Evolutionary conservation across 2,329 filamentous ascomycete genomes (phyloP).

Genomic region (Cytospora mali): DNA sequence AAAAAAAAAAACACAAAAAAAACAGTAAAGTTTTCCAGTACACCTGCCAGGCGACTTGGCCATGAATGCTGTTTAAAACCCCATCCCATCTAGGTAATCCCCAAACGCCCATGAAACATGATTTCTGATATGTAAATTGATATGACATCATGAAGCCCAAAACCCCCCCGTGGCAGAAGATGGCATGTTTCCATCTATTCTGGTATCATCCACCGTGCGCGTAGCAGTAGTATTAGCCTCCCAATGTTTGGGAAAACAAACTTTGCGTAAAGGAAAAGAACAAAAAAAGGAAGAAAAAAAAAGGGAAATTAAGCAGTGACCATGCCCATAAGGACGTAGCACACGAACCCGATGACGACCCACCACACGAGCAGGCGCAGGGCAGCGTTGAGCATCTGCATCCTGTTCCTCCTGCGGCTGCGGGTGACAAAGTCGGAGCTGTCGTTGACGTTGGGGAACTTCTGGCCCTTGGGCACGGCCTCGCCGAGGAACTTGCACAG

Average conservation of each 20-base stretch:
- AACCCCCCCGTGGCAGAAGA: neutral
- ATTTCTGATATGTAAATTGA: neutral
- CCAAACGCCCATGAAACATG: neutral
- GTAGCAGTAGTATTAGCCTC: too few species aligned
- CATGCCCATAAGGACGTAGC: conserved; percentile 29
- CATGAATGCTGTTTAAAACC: neutral
- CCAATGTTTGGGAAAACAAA: too few species aligned
- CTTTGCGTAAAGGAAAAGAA: too few species aligned
- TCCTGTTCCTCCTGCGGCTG: conserved; percentile 31
- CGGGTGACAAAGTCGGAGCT: conserved; percentile 31
- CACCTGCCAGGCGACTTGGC: neutral
- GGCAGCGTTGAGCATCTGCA: conserved; percentile 32
- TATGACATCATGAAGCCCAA: neutral
- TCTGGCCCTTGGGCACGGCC: conserved; percentile 28
- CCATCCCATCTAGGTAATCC: neutral
- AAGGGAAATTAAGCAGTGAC: conserved; percentile 12
- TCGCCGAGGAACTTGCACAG: conserved; percentile 29
- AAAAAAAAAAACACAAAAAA: too few species aligned
- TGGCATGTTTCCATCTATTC: neutral
- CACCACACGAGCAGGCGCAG: conserved; percentile 31
- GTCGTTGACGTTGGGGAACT: conserved; percentile 31
- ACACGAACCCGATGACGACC: conserved; percentile 28
- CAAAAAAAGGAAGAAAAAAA: too few species aligned
- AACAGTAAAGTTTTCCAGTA: neutral
- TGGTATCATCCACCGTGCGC: neutral